phyloP scores from a whole-genome alignment of 2,329 filamentous ascomycete genomes.

The Fusarium sterilihyphosum region DNA sequence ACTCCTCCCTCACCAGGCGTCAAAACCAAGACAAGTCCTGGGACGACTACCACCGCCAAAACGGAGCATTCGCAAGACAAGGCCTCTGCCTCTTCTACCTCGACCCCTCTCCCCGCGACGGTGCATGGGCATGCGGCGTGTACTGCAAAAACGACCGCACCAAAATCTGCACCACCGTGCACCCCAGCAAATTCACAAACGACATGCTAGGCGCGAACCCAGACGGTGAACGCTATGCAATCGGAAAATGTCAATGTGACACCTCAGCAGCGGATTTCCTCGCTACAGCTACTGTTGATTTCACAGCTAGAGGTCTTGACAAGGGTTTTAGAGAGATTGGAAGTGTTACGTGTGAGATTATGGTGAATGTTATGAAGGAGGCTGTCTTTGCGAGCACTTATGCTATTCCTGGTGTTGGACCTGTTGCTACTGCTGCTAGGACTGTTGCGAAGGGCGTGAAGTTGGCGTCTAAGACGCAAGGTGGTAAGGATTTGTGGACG shows the following conservation, averaged over 20 bases:
- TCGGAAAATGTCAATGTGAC: background rate
- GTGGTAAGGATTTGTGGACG: background rate
- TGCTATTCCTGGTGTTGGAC: background rate
- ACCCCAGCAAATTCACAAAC: background rate
- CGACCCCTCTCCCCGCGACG: background rate
- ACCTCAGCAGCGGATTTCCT: background rate
- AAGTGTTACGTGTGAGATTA: background rate
- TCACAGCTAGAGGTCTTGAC: background rate
- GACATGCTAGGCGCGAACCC: background rate
- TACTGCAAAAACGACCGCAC: background rate
- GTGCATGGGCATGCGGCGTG: background rate
- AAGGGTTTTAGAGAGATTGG: background rate
- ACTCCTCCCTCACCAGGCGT: background rate
- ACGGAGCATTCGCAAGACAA: background rate
- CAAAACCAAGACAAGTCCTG: background rate
- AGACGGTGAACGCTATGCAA: background rate
- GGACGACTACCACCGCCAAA: background rate
- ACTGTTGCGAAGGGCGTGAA: background rate
- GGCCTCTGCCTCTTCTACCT: background rate
- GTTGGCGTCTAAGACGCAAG: background rate
- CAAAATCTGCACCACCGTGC: background rate
- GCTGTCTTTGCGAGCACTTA: background rate
- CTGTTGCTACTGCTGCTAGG: background rate
- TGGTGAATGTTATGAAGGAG: background rate
- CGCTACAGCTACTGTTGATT: background rate